Evolutionary conservation across 176 grass and related monocot species (phyloP).

Genomic region (maize (Zea mays)): DNA sequence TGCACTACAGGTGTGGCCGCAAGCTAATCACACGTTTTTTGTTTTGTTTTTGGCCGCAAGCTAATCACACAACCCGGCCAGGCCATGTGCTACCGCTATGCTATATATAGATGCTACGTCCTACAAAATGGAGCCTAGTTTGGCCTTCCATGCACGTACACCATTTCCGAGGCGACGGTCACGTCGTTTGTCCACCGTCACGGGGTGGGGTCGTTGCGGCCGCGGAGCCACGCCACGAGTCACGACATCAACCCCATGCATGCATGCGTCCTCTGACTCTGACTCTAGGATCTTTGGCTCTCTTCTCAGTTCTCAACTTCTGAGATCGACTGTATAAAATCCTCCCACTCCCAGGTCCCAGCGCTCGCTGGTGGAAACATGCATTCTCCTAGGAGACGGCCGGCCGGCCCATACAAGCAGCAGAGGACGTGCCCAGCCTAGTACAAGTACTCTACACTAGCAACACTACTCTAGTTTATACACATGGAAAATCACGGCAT

Average conservation of each 20-base stretch:
- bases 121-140: too few relatives aligned
- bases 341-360: background rate
- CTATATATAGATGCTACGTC: too few relatives aligned
- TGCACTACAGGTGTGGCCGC: too few relatives aligned
- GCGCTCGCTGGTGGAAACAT: too few relatives aligned
- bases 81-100: too few relatives aligned
- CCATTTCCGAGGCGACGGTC: background rate
- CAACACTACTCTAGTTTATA: background rate
- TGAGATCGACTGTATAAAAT: slow-evolving; percentile 29
- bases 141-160: background rate
- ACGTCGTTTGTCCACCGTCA: slow-evolving; percentile 12
- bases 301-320: background rate
- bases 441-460: background rate
- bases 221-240: background rate
- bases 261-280: too few relatives aligned
- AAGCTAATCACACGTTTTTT: too few relatives aligned
- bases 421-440: too few relatives aligned
- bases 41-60: too few relatives aligned
- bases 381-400: too few relatives aligned
- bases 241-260: background rate
- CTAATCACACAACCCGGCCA: too few relatives aligned
- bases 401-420: too few relatives aligned
- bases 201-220: slow-evolving; percentile 22
- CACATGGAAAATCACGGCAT: background rate
- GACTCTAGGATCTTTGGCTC: background rate